These are phyloP conservation scores for Neopestalotiopsis sp. DNA, from an alignment of 2,329 filamentous ascomycete genomes.

Conservation along the genomic window DNA sequence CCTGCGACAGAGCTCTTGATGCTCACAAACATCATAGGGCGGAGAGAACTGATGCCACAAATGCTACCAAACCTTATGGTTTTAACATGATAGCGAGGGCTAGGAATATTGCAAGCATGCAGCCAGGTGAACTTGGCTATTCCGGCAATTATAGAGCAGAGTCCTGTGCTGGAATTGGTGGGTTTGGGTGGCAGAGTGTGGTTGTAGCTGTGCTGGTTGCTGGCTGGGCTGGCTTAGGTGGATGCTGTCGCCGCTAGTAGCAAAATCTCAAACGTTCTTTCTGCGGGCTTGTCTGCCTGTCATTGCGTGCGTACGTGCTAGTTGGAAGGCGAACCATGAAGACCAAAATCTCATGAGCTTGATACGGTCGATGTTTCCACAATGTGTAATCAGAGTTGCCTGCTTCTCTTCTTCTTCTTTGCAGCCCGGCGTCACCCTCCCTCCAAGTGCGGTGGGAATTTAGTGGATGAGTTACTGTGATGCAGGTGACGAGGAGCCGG, in stretches of 20 bases:
- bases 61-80: constrained; percentile 1
- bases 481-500: not conserved
- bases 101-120: not conserved
- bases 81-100: not conserved
- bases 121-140: not conserved
- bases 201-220: not conserved
- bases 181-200: not conserved
- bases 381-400: constrained; percentile 27
- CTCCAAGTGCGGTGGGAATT: constrained; percentile 33
- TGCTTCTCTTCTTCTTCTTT: constrained; percentile 20
- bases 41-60: not conserved
- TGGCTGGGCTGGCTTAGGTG: not conserved
- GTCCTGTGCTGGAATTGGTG: not conserved
- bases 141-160: not conserved
- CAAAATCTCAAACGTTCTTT: not conserved
- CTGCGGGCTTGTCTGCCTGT: not conserved
- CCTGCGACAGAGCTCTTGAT: not conserved
- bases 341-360: constrained; percentile 5
- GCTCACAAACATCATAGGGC: not conserved
- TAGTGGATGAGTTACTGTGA: constrained; percentile 33
- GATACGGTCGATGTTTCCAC: constrained; percentile 23
- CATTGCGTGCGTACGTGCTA: not conserved
- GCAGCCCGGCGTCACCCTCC: constrained; percentile 32
- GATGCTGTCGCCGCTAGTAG: not conserved
- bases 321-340: not conserved